Evolutionary conservation across 2,329 filamentous ascomycete species (phyloP).

Genomic region (Fusarium verrucosum): DNA sequence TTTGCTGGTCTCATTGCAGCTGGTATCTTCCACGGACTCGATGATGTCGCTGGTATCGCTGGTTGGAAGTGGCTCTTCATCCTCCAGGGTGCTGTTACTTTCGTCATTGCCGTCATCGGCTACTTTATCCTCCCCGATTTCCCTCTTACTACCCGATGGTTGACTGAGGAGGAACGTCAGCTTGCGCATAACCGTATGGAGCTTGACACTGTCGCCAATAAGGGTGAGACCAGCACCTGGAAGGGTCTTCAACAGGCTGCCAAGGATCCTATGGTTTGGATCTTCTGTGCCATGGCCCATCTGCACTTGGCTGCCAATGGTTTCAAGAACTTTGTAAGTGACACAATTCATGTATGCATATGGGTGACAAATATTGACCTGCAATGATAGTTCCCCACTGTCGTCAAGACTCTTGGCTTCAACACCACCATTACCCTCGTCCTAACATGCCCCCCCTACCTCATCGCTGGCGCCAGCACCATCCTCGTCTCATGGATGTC

Average conservation of each 20-base stretch:
- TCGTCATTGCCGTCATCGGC: slow-evolving; percentile 41
- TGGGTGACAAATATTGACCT: neutral
- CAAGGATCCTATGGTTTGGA: slow-evolving; percentile 58
- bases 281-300: slow-evolving; percentile 61
- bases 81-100: slow-evolving; percentile 65
- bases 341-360: no score
- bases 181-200: slow-evolving; percentile 55
- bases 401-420: slow-evolving; percentile 45
- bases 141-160: slow-evolving; percentile 55
- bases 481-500: slow-evolving; percentile 50
- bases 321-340: slow-evolving; percentile 51
- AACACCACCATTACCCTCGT: slow-evolving; percentile 45
- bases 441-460: slow-evolving; percentile 55
- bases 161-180: slow-evolving; percentile 56
- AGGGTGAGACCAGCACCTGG: slow-evolving; percentile 52
- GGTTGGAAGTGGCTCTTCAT: slow-evolving; percentile 65
- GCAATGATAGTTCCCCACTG: slow-evolving; percentile 38
- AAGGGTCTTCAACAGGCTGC: slow-evolving; percentile 56
- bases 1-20: slow-evolving; percentile 58
- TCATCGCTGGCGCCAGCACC: slow-evolving; percentile 49
- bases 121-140: slow-evolving; percentile 48
- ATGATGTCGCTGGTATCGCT: slow-evolving; percentile 38
- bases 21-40: slow-evolving; percentile 51
- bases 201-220: slow-evolving; percentile 57
- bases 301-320: slow-evolving; percentile 60